Conservation (phyloP, 2,329 filamentous ascomycete species). For the Aschersonia sp. region DNA sequence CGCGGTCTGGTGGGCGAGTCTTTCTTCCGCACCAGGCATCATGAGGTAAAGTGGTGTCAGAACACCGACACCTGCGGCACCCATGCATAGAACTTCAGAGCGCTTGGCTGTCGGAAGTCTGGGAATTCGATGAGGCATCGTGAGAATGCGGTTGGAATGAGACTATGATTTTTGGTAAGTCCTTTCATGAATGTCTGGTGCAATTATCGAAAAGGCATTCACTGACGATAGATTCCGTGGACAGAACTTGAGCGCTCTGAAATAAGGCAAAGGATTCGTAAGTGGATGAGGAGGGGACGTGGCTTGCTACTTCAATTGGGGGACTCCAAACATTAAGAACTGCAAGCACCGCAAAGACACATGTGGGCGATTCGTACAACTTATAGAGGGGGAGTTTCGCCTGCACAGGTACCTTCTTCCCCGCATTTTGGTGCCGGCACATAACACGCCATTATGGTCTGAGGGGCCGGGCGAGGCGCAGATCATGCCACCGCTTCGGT, state of each 20-base stretch:
- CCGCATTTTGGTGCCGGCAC: neutral
- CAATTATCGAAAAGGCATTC: neutral
- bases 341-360: too few relatives aligned
- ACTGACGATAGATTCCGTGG: too few relatives aligned
- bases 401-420: neutral
- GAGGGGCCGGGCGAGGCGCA: neutral
- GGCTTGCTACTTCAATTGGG: too few relatives aligned
- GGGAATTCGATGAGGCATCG: conserved; percentile 29
- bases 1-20: conserved; percentile 35
- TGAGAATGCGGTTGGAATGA: neutral
- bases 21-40: conserved; percentile 40
- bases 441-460: neutral
- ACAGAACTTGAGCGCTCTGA: too few relatives aligned
- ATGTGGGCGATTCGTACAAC: too few relatives aligned
- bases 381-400: too few relatives aligned
- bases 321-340: too few relatives aligned
- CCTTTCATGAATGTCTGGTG: neutral
- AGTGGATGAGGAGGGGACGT: too few relatives aligned
- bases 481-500: neutral
- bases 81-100: conserved; percentile 37
- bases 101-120: conserved; percentile 33
- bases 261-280: too few relatives aligned
- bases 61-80: conserved; percentile 35
- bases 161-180: neutral
- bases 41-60: conserved; percentile 44